Base-by-base conservation (phyloP, 1,284 basidiomycete species). In the Trichosporon coremiiforme region DNA sequence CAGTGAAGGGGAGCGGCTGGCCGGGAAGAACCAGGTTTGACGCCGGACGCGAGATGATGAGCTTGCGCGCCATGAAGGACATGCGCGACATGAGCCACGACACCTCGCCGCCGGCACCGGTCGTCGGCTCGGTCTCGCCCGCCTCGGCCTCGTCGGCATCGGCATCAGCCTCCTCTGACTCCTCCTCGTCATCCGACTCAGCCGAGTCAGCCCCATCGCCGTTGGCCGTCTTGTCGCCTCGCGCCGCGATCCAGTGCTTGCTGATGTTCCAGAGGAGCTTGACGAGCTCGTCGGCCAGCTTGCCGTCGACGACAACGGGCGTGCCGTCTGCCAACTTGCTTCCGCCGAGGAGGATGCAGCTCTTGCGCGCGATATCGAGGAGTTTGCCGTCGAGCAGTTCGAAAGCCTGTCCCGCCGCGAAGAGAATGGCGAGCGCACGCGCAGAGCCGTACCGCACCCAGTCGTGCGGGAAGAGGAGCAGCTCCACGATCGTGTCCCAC, bases 191-290 rank as follows among this genome's bases (percentile, higher is more conserved):
- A 38, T 83, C 65, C 78, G 74, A 75, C 47, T 53, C 64, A 41
- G 66, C 62, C 55, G 25, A 25, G 25, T 25, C 25, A 25, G n/a
- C 68, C 67, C 45, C 29, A 70, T 67, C 17, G 66, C 50, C 68
- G 36, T 68, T 65, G 25, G 71, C 68, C 6, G 12, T 63, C 45
- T 69, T 66, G 63, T 66, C 69, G 72, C 55, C 29, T 29, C 57
- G 57, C 29, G 79, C 79, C 60, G 80, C 80, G n/a, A 84, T 88
- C 84, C 95, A 95, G 81, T 89, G 90, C 83, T 93, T 94, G 35
- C 92, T 92, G 36, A 97, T 85, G 78, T 91, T 97, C 78, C 97
- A 94, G 15, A 99, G 83, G 75, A 98, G 95, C 86, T 98, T 98
- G 78, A 98, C 94, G 15, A 94, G 85, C 83, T 98, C 94, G 73